Base-by-base conservation (phyloP, 192 early-diverging fungal species). In the Mortierella antarctica region DNA sequence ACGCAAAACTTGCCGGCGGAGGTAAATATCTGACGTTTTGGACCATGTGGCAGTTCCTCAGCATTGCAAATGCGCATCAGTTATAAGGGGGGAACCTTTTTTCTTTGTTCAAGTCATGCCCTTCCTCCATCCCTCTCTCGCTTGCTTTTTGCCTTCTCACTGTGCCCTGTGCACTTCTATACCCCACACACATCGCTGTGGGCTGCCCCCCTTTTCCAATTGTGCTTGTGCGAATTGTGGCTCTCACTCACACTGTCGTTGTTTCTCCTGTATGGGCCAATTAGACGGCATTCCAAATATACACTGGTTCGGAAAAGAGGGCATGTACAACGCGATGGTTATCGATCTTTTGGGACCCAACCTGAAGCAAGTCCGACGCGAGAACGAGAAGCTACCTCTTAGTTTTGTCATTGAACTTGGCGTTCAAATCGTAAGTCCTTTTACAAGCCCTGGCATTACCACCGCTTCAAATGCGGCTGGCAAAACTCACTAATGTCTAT, bases 341-440 rank as follows among this genome's bases (percentile, higher is more conserved):
- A 81, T 90, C 57, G 88, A 90, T 64, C 77, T 90, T n/a, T 67
- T 90, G 53, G 88, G 88, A 53, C 86, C 88, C 14, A 86, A 77
- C 71, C 49, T 90, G n/a, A 88, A 87, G 53, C 71, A 82, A 52
- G 46, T 90, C 5, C 73, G 74, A 10, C 64, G 85, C 40, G 71
- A 81, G 18, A 85, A 86, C 23, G 67, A 73, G 49, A 72, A 73
- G 21, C 62, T 90, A 11, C 83, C 84, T 7, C 58, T 87, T 21
- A 63, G 66, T 44, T 73, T 86, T 57, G 85, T 86, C 12, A 78
- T 84, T 21, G 83, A 90, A 44, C 23, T 90, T n/a, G 84, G 83
- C 9, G 64, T 79, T 44, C 88, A 90, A 82, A 87, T 90, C 79
- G 88, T 86, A 83, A 69, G 64, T 71, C 45, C 18, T 15, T 44